phyloP scores from a whole-genome alignment of 1,284 basidiomycete species.

The Inonotus obliquus region DNA sequence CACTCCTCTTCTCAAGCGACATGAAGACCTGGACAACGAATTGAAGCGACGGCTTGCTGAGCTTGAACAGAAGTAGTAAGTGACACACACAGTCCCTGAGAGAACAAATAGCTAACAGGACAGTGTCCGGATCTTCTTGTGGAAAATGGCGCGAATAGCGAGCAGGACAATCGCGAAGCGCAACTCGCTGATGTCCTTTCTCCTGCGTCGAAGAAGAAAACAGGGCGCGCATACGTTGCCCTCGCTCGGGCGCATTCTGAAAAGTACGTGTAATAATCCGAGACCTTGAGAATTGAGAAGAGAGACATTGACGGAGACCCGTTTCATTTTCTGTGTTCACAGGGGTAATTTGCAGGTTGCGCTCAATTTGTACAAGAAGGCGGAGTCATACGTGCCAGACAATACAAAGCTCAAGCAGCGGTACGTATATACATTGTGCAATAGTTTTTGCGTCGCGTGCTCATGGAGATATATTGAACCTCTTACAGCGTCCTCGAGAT shows the following conservation, averaged over 20 bases:
- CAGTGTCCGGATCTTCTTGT: conserved; percentile 17
- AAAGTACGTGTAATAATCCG: conserved; percentile 41
- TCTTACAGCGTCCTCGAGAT: conserved; percentile 63
- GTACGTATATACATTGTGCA: conserved; percentile 63
- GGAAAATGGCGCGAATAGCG: conserved; percentile 33
- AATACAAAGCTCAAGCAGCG: conserved; percentile 77
- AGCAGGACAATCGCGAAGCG: conserved; percentile 53
- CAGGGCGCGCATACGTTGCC: conserved; percentile 68
- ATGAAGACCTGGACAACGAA: conserved; percentile 62
- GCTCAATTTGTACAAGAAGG: conserved; percentile 70
- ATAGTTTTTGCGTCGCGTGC: conserved; percentile 43
- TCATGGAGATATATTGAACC: not conserved
- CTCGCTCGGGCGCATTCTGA: conserved; percentile 72
- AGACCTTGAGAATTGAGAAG: not conserved
- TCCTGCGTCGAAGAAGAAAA: conserved; percentile 69
- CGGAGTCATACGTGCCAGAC: conserved; percentile 70
- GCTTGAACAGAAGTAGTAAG: conserved; percentile 67
- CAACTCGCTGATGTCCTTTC: conserved; percentile 58
- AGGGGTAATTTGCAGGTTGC: conserved; percentile 71
- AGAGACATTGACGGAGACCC: not conserved
- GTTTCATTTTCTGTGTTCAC: not conserved
- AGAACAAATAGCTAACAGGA: conserved; percentile 13
- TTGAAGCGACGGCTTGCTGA: conserved; percentile 57
- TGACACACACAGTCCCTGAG: conserved; percentile 19
- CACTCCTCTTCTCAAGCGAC: conserved; percentile 54